Base-by-base conservation (phyloP, 2,329 filamentous ascomycete species). In the Capronia epimyces region DNA sequence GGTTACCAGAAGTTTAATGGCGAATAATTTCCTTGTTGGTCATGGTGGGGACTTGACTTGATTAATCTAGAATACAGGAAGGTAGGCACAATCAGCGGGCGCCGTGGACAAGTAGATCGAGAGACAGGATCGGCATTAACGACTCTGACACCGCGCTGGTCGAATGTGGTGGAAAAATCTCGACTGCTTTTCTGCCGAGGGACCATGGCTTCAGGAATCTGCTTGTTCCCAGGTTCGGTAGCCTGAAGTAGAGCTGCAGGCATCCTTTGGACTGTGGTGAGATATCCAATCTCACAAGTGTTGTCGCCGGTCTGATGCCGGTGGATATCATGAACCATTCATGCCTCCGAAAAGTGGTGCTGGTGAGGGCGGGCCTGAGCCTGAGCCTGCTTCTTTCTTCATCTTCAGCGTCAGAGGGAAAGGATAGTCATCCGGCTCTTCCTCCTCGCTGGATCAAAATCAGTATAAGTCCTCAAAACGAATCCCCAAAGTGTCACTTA, bases 361-460 rank as follows among this genome's bases (percentile, higher is more conserved):
- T 3, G 64, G 64, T 12, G 63, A 65, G 32, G 58, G 58, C 13
- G 58, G 39, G 2, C 58, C 69, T 5, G 60, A 59, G 16, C 62
- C 21, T n/a, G 58, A 36, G 2, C 57, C 68, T 5, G 60, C 58
- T 18, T 61, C 20, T 56, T 70, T 72, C 63, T 75, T 78, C 37
- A 70, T 66, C 56, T 77, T 71, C 32, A 88, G 74, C 3, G 83
- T 86, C 44, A 87, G 76, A 32, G 84, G 83, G 71, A 85, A 86
- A 29, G 80, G 78, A 64, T 84, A 84, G 60, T 87, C 83, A 63
- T 87, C 91, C 0, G 86, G 82, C 62, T 97, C 93, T 74, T 97
- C 93, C 68, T 96, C 90, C 69, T 93, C 89, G 71, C 89, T 94
- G 63, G 53, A 58, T 2, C 43, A 4, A 34, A 22, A 27, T 55